Conservation (phyloP, 352 stramenopile species). For the Pythium aquatile region DNA sequence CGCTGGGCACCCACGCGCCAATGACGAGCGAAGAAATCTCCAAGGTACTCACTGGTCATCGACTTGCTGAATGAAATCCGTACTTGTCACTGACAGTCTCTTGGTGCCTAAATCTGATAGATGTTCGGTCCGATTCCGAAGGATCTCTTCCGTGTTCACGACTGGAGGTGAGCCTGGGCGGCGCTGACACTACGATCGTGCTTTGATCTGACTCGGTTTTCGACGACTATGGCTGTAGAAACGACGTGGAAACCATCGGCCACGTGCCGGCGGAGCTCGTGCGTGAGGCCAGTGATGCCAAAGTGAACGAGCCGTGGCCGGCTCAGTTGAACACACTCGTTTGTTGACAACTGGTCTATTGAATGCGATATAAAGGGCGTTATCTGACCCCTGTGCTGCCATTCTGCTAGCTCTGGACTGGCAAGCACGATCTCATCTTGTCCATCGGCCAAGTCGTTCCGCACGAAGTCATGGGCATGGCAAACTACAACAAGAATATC, state of each 20-base stretch:
- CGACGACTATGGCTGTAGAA: conserved; percentile 36
- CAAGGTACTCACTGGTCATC: conserved; percentile 35
- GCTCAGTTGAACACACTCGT: conserved; percentile 96
- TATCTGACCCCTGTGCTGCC: not conserved
- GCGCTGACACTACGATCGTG: too few relatives aligned
- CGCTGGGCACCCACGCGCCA: conserved; percentile 94
- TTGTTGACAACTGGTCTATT: conserved; percentile 4
- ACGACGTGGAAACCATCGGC: conserved; percentile 96
- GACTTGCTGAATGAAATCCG: too few relatives aligned
- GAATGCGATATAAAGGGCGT: too few relatives aligned
- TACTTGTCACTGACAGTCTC: too few relatives aligned
- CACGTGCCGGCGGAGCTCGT: conserved; percentile 93
- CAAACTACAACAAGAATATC: conserved; percentile 99
- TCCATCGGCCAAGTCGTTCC: conserved; percentile 97
- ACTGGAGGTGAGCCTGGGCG: conserved; percentile 84
- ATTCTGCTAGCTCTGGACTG: conserved; percentile 82
- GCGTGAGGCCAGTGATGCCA: conserved; percentile 89
- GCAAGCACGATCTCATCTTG: conserved; percentile 90
- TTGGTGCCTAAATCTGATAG: conserved; percentile 14
- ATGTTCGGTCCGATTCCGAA: conserved; percentile 94
- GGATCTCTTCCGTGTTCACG: conserved; percentile 91
- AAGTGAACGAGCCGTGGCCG: conserved; percentile 95
- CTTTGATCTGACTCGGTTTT: too few relatives aligned
- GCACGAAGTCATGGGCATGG: conserved; percentile 98
- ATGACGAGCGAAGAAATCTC: conserved; percentile 94